Percentiles rank a stretch among this genome's conserved stretches.
Conservation (phyloP, 1,284 basidiomycete species). For the Malassezia vespertilionis region DNA sequence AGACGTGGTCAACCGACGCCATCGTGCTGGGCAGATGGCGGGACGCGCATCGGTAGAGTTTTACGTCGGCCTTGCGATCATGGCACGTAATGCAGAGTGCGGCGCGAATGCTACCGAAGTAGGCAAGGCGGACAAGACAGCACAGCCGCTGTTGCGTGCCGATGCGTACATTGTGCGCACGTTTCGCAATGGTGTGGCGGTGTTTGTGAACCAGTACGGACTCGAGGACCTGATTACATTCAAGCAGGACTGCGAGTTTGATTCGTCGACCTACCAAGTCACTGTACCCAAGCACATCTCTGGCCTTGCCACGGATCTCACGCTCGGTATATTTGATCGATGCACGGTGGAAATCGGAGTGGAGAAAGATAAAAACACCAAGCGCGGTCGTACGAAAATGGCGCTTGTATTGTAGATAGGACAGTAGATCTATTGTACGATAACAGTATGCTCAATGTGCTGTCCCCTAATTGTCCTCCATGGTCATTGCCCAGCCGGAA, state of each 20-base stretch:
- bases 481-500: conserved; percentile 40
- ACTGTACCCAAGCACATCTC: conserved; percentile 54
- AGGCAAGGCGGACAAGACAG: conserved; percentile 40
- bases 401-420: conserved; percentile 53
- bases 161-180: conserved; percentile 81
- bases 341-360: conserved; percentile 79
- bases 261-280: conserved; percentile 79
- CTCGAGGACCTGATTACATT: conserved; percentile 89
- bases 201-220: conserved; percentile 87
- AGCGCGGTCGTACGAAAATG: conserved; percentile 85
- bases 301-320: conserved; percentile 24
- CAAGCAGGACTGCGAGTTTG: conserved; percentile 74
- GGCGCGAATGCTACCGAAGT: conserved; percentile 52
- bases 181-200: conserved; percentile 87
- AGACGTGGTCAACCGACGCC: conserved; percentile 77
- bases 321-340: conserved; percentile 66
- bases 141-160: conserved; percentile 20
- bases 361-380: conserved; percentile 87
- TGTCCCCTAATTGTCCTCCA: conserved; percentile 32
- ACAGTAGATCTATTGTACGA: neutral
- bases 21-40: conserved; percentile 94
- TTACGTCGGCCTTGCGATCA: conserved; percentile 80
- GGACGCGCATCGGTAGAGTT: conserved; percentile 91
- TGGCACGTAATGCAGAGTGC: conserved; percentile 51
- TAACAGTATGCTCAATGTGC: too few species aligned